Conservation (phyloP, 345 rosid species). For the Melaleuca alternifolia region DNA sequence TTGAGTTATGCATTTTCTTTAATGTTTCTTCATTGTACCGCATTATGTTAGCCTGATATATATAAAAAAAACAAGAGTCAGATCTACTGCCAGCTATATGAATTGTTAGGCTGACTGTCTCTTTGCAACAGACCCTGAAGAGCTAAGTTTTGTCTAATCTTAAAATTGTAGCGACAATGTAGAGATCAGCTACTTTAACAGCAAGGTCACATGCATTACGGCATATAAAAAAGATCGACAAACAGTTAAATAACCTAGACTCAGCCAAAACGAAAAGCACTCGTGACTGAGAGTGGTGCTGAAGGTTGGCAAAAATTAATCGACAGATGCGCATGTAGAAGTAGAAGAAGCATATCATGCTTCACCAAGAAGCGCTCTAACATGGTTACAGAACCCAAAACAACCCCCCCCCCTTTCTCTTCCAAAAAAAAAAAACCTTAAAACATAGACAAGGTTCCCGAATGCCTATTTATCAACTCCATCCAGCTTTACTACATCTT, state of each 20-base stretch:
- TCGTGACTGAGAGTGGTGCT: background rate
- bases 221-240: background rate
- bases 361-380: background rate
- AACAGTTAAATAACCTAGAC: background rate
- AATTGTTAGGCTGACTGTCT: background rate
- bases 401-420: too few relatives aligned
- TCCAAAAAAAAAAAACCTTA: background rate
- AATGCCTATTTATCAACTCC: background rate
- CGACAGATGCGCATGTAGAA: background rate
- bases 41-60: constrained; percentile 64
- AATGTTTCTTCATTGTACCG: constrained; percentile 60
- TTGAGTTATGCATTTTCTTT: constrained; percentile 34
- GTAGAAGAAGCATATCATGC: background rate
- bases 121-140: background rate
- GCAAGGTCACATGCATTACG: background rate
- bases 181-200: background rate
- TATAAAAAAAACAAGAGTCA: background rate
- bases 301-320: background rate
- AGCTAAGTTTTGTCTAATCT: background rate
- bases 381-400: background rate
- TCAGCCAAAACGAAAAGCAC: background rate
- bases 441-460: background rate
- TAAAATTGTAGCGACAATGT: background rate
- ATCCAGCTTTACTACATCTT: background rate
- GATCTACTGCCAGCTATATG: background rate